These are phyloP conservation scores for Tolypocladium amazonense DNA, from an alignment of 2,329 filamentous ascomycete genomes.

Conservation along the genomic window DNA sequence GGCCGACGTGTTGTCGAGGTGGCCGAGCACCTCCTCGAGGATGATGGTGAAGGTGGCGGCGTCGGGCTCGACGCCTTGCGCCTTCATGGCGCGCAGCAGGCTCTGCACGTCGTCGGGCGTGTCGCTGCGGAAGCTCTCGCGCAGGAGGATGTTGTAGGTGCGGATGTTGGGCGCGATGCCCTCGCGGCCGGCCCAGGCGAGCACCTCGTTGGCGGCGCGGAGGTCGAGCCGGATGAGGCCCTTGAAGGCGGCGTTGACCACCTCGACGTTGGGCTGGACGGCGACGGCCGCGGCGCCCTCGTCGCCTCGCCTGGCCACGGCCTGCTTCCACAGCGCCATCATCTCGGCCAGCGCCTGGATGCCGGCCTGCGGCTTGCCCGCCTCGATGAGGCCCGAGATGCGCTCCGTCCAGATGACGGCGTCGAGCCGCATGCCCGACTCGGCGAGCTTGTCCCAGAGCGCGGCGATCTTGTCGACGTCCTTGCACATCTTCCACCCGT, in stretches of 20 bases:
- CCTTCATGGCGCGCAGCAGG: slow-evolving; percentile 50
- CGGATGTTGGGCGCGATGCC: slow-evolving; percentile 45
- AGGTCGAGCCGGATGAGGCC: slow-evolving; percentile 45
- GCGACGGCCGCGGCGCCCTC: slow-evolving; percentile 22
- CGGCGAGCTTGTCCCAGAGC: slow-evolving; percentile 56
- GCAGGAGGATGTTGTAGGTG: slow-evolving; percentile 62
- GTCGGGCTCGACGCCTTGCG: slow-evolving; percentile 44
- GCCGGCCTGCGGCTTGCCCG: slow-evolving; percentile 42
- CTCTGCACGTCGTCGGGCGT: slow-evolving; percentile 34
- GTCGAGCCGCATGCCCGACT: slow-evolving; percentile 51
- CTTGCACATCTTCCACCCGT: slow-evolving; percentile 52
- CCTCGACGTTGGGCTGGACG: slow-evolving; percentile 49
- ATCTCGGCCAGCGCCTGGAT: slow-evolving; percentile 57
- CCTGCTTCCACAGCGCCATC: slow-evolving; percentile 45
- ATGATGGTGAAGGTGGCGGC: slow-evolving; percentile 65
- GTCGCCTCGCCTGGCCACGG: slow-evolving; percentile 15
- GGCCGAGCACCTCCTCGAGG: slow-evolving; percentile 45
- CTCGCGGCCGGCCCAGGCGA: slow-evolving; percentile 47
- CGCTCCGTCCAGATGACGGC: slow-evolving; percentile 57
- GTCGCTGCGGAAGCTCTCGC: slow-evolving; percentile 41
- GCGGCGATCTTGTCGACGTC: slow-evolving; percentile 50
- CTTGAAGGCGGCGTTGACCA: slow-evolving; percentile 61
- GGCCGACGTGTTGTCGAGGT: slow-evolving; percentile 25
- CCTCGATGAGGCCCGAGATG: slow-evolving; percentile 53
- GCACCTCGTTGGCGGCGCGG: slow-evolving; percentile 38